Percentiles rank a stretch among this genome's conserved stretches.
Evolutionary conservation across 2,329 filamentous ascomycete species (phyloP).

Genomic region (Exophiala xenobiotica): DNA sequence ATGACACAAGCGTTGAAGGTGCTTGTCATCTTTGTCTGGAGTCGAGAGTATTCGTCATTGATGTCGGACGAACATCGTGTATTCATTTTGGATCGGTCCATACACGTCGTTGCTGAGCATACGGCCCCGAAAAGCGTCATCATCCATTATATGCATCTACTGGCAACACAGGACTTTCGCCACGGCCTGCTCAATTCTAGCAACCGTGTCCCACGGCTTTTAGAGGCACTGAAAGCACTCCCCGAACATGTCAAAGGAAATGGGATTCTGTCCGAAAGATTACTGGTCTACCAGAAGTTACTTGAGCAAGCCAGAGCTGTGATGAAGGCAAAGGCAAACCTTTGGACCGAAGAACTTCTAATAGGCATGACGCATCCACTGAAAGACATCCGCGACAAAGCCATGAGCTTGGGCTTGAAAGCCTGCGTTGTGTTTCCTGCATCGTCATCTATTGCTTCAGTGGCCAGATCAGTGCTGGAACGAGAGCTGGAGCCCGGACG

Average conservation of each 20-base stretch:
- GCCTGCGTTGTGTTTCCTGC: slow-evolving; percentile 68
- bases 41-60: slow-evolving; percentile 66
- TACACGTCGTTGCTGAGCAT: slow-evolving; percentile 68
- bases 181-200: slow-evolving; percentile 52
- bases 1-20: slow-evolving; percentile 76
- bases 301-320: slow-evolving; percentile 67
- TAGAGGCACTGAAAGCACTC: slow-evolving; percentile 69
- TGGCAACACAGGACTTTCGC: slow-evolving; percentile 77
- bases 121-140: slow-evolving; percentile 72
- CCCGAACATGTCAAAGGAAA: slow-evolving; percentile 75
- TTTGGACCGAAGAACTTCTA: slow-evolving; percentile 83
- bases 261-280: slow-evolving; percentile 72
- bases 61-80: slow-evolving; percentile 75
- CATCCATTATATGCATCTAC: slow-evolving; percentile 75
- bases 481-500: slow-evolving; percentile 52
- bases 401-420: slow-evolving; percentile 71
- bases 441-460: slow-evolving; percentile 66
- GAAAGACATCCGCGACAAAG: slow-evolving; percentile 72
- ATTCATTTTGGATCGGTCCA: slow-evolving; percentile 78
- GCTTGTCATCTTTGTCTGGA: slow-evolving; percentile 73
- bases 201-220: slow-evolving; percentile 64
- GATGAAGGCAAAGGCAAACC: slow-evolving; percentile 67
- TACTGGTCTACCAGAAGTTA: slow-evolving; percentile 76
- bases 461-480: slow-evolving; percentile 57
- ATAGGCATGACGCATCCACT: slow-evolving; percentile 76